Evolutionary conservation across 2,329 filamentous ascomycete species (phyloP), one percentile per base, ranked within the genome.

Genomic region (Monosporascus sp.): DNA sequence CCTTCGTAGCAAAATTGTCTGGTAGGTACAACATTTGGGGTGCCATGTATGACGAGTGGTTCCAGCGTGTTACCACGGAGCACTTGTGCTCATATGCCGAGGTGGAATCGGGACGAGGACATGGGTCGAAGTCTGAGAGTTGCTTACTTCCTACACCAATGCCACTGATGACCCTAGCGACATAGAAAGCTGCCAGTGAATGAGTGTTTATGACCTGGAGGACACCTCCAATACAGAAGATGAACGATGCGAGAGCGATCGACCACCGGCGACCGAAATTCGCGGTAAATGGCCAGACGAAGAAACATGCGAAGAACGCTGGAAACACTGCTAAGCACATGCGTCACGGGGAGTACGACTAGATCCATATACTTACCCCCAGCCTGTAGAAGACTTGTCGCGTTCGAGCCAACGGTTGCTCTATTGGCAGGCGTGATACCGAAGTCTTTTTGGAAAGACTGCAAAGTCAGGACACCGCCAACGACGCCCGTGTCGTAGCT

Each of bases 141-240:
- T 46, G 43, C 43, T 46, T 46, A 46, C 43, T 58, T 3, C 70
- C 67, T 3, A 70, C 60, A 24, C 69, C 60, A 53, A 73, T 55
- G 2, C 68, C 67, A n/a, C 62, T 63, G 26, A 70, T 60, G 38
- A 66, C 60, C 14, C 73, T 70, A 9, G 67, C 72, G 8, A 66
- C 71, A 47, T 74, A 74, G 54, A 72, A 71, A 2, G 67, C 66
- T 1, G 59, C 68, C 16, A 74, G 61, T 3, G 62, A 68, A 52
- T 72, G 68, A 5, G 69, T 70, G 48, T 70, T 69, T 49, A 74
- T 66, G 17, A 68, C 64, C 53, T 75, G 72, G 19, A 75, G 55
- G 20, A 72, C 60, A 37, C 68, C 72, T 37, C 74, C 74, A 22
- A 75, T 53, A 63, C 72, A 74, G 65, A 79, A 81, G 27, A 76